These are phyloP conservation scores for Gigaspora rosea DNA, from an alignment of 192 early-diverging fungal genomes.

Conservation along the genomic window DNA sequence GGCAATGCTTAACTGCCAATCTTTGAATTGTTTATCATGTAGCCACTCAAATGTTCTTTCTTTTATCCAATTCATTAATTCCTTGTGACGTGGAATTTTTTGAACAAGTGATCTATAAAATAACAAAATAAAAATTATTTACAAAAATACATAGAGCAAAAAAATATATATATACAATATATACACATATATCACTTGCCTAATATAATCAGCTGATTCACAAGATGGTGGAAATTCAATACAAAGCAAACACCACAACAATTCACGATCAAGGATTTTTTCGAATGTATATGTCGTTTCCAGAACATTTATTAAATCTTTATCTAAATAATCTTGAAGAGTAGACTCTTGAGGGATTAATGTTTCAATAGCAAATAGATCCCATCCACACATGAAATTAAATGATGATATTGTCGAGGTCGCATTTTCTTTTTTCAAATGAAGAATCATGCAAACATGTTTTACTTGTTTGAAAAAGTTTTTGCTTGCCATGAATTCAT, in stretches of 20 bases:
- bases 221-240: conserved; percentile 18
- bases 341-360: conserved; percentile 17
- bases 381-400: conserved; percentile 32
- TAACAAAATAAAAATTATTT: background rate
- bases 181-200: background rate
- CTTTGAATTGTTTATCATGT: background rate
- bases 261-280: conserved; percentile 12
- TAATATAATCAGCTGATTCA: conserved; percentile 24
- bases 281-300: conserved; percentile 24
- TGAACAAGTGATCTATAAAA: background rate
- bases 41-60: conserved; percentile 13
- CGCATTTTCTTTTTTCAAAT: conserved; percentile 11
- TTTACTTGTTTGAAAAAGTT: background rate
- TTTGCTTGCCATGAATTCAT: background rate
- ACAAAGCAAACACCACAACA: conserved; percentile 33
- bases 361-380: conserved; percentile 20
- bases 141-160: background rate
- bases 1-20: conserved; percentile 27
- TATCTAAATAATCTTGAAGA: background rate
- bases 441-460: conserved; percentile 30
- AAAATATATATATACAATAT: background rate
- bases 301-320: background rate
- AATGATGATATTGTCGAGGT: background rate
- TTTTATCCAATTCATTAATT: conserved; percentile 11
- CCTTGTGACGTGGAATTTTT: conserved; percentile 14